Evolutionary conservation across 177 flowering plant genomes (phyloP), one percentile per base, ranked within the genome.

Genomic region (Vitis hybrid): DNA sequence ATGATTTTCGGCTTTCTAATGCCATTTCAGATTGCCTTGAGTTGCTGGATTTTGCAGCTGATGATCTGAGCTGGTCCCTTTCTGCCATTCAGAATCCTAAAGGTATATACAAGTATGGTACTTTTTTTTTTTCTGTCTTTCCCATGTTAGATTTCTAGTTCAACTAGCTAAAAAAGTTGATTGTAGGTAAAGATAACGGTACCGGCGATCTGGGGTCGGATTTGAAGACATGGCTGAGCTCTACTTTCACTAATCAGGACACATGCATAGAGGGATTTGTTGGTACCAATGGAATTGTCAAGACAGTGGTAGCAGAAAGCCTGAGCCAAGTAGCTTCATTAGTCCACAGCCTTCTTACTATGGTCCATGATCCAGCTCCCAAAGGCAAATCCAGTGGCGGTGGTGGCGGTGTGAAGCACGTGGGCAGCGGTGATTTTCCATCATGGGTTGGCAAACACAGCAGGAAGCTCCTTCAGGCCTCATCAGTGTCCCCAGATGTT

Each of bases 1-100:
- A 40, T 23, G 81, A 80, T 61, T 72, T 73, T 56, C 82, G 86
- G 1, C 70, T 79, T 1, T 67, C 80, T 2, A 82, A 58, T 67
- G 86, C 88, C 19, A 26, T 83, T 51, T 50, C 56, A 55, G 87
- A 82, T 45, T 84, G 87, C 52, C 74, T 78, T 56, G 88, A 85
- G 26, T 66, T 84, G 65, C 83, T 84, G 18, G 87, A 82, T 60
- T 64, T 74, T 65, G 72, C 85, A 17, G 14, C 69, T 21, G 81
- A 84, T 10, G 82, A 80, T 59, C 71, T 84, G 69, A 34, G 10
- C 17, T 76, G 71, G 81, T 74, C 85, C 12, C 76, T 80, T 11
- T 59, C 76, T 1, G 59, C 79, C 14, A 15, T 80, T 11, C 45
- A 73, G 60, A 72, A 67, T 54, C 67, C 67, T 48, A 52, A 54